Evolutionary conservation across 169 alveolate species (phyloP).

Genomic region (Perkinsus marinus): DNA sequence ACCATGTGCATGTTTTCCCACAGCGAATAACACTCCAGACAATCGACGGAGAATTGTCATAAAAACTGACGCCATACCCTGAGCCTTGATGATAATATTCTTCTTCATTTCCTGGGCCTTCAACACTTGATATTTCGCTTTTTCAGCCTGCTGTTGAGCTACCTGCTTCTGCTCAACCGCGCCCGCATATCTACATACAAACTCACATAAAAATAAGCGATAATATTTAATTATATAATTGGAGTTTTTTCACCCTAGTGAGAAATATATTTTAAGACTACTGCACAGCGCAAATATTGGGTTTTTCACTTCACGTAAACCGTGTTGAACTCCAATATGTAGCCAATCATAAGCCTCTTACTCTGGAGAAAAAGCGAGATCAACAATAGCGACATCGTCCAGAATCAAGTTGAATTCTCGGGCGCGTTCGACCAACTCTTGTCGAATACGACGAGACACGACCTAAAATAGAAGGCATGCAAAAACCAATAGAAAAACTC

Average conservation of each 20-base stretch:
- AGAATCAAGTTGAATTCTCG: conserved; percentile 80
- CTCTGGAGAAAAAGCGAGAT: conserved; percentile 62
- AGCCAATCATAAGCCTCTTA: conserved; percentile 32
- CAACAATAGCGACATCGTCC: conserved; percentile 85
- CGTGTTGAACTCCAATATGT: too few species aligned
- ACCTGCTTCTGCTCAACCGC: conserved; percentile 96
- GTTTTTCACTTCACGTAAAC: too few species aligned
- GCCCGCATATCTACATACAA: not conserved
- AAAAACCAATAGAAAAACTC: not conserved
- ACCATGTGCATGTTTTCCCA: too few species aligned
- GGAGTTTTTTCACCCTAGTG: too few species aligned
- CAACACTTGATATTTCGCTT: conserved; percentile 82
- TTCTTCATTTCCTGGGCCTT: conserved; percentile 88
- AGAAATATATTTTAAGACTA: too few species aligned
- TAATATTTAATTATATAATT: too few species aligned
- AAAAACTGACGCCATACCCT: too few species aligned
- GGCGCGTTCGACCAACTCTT: conserved; percentile 82
- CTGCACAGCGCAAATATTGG: too few species aligned
- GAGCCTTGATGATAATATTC: conserved; percentile 84
- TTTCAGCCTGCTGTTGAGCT: conserved; percentile 94
- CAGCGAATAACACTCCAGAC: too few species aligned
- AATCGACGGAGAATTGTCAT: too few species aligned
- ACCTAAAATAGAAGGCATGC: not conserved
- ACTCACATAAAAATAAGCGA: too few species aligned
- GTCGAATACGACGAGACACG: conserved; percentile 54